Evolutionary conservation across 2,329 filamentous ascomycete genomes (phyloP).

Genomic region (Ilyonectria sp.): DNA sequence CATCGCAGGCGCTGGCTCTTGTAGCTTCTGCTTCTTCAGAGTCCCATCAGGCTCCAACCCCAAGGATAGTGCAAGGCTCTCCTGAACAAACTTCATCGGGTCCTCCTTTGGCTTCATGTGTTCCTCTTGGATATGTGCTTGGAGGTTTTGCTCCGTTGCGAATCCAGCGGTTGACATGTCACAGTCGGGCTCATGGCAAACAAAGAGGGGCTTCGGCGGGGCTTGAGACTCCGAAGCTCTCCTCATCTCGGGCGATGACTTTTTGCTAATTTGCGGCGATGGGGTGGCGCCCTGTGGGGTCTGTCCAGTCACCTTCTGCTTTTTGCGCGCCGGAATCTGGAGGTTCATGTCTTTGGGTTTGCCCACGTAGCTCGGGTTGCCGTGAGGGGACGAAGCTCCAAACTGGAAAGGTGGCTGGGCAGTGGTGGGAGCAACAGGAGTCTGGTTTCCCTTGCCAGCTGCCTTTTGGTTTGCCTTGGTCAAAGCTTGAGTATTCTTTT

Average conservation of each 20-base stretch:
- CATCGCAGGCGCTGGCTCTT: slow-evolving; percentile 56
- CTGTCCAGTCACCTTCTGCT: slow-evolving; percentile 62
- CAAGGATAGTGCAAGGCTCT: slow-evolving; percentile 64
- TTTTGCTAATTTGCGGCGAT: slow-evolving; percentile 65
- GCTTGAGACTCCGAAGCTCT: slow-evolving; percentile 49
- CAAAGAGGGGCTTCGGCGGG: slow-evolving; percentile 59
- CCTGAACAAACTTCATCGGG: slow-evolving; percentile 67
- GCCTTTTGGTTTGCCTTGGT: slow-evolving; percentile 61
- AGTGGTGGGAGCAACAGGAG: slow-evolving; percentile 71
- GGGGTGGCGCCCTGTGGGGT: slow-evolving; percentile 58
- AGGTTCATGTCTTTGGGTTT: slow-evolving; percentile 69
- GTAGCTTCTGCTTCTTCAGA: slow-evolving; percentile 54
- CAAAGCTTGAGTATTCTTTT: slow-evolving; percentile 66
- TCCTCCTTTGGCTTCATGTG: slow-evolving; percentile 70
- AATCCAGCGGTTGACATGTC: slow-evolving; percentile 67
- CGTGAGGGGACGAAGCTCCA: slow-evolving; percentile 71
- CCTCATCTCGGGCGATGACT: slow-evolving; percentile 62
- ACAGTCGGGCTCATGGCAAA: slow-evolving; percentile 70
- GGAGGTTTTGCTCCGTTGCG: slow-evolving; percentile 67
- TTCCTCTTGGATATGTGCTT: slow-evolving; percentile 70
- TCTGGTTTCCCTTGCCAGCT: slow-evolving; percentile 62
- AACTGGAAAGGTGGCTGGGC: slow-evolving; percentile 71
- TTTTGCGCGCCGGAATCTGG: slow-evolving; percentile 72
- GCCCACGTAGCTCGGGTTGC: slow-evolving; percentile 69
- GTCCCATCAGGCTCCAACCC: slow-evolving; percentile 68